Evolutionary conservation across 257 asterid genomes (phyloP), one percentile per base, ranked within the genome.

Genomic region (Nicotiana obtusifolia): DNA sequence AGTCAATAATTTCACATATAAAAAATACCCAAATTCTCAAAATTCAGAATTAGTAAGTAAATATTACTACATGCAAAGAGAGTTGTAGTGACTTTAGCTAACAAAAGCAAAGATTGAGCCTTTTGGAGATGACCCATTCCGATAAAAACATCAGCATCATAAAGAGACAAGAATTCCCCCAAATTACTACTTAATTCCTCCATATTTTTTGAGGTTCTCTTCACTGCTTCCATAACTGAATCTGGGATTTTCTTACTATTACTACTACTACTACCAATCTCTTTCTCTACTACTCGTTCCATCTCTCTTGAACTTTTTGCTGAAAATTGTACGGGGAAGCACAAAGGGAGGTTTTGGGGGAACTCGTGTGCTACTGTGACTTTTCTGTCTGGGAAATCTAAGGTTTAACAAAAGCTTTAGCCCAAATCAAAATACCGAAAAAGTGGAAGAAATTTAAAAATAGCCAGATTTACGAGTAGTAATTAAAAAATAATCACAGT

Each of bases 71-170:
- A 85, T 59, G 97, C 90, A 80, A 91, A 92, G 69, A 93, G 90
- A 83, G 88, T 88, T 3, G 99, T 96, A 52, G 92, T 89, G 69
- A 93, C 84, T 87, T 92, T 90, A 82, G 98, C 91, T 75, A 94
- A 84, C 88, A 94, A 76, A 20, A 91, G 88, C 80, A 92, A 90
- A 82, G 89, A 88, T 44, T 89, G 92, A 54, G 98, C 98, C 89
- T 97, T 91, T 31, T 91, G 90, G 41, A 96, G 94, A 80, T 97
- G 97, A 77, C 89, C 91, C 98, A 96, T 76, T 81, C 82, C 79
- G 10, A 93, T 78, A 68, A 96, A 93, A 86, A 91, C 87, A 84
- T 93, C 97, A 19, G 89, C 26, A 75, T 89, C 92, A 64, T 93
- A 94, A 79, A 87, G 82, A 80, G 93, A 83, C 47, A 96, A 76